A percentile compares a stretch with the other conserved stretches of the same genome.
phyloP scores from a whole-genome alignment of 1,139 yeast genomes.

The Yamadazyma atmosphaerica region DNA sequence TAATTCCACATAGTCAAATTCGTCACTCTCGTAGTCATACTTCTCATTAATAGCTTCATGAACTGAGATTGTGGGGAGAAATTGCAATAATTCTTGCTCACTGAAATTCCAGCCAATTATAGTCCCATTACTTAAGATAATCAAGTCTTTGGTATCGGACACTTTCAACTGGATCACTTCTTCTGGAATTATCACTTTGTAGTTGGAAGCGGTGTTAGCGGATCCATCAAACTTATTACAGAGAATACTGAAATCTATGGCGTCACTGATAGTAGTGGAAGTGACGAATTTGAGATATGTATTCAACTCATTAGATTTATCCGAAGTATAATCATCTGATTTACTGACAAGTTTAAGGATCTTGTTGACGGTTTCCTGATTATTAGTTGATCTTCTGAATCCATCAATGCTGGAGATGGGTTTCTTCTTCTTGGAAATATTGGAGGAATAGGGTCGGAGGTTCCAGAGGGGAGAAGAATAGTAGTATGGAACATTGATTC shows the following conservation, averaged over 20 bases:
- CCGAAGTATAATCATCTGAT: conserved; percentile 6
- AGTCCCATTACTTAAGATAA: conserved; percentile 71
- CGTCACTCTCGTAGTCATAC: conserved; percentile 73
- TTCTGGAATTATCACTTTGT: conserved; percentile 55
- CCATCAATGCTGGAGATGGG: conserved; percentile 17
- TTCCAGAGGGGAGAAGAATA: no score
- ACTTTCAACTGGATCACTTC: conserved; percentile 57
- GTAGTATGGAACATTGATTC: no score
- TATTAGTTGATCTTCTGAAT: conserved; percentile 17
- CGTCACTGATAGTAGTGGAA: conserved; percentile 17
- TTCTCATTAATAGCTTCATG: conserved; percentile 28
- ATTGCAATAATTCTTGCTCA: conserved; percentile 51
- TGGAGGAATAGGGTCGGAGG: not conserved
- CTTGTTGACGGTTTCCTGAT: conserved; percentile 13
- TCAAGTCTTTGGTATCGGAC: conserved; percentile 41
- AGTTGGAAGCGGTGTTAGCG: conserved; percentile 2
- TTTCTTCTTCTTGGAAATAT: conserved; percentile 15
- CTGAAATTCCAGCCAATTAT: conserved; percentile 79
- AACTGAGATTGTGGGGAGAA: conserved; percentile 43
- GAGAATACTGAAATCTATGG: conserved; percentile 10
- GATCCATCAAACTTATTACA: conserved; percentile 3
- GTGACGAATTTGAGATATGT: conserved; percentile 15
- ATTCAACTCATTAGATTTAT: conserved; percentile 10
- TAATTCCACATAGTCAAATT: conserved; percentile 77
- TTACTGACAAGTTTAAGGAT: conserved; percentile 14